A percentile compares a stretch with the other conserved stretches of the same genome.
Conservation (phyloP, 805 yeast species). For the Pichia heedii region DNA sequence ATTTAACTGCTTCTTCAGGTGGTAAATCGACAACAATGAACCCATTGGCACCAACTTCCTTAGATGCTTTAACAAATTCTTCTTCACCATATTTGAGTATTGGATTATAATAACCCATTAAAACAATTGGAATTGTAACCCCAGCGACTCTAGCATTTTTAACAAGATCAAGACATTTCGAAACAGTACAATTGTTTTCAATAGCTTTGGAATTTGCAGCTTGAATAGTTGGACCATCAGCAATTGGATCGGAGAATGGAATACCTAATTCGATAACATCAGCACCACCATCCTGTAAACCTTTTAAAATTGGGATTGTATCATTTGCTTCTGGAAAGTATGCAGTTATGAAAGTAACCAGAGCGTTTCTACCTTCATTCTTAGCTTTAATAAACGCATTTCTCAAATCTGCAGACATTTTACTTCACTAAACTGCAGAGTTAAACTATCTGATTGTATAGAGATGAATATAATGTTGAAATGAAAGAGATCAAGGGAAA, state of each 20-base stretch:
- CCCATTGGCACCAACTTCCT: constrained; percentile 88
- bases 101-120: constrained; percentile 99
- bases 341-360: constrained; percentile 89
- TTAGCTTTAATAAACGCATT: constrained; percentile 27
- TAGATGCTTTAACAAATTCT: constrained; percentile 67
- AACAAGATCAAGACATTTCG: constrained; percentile 61
- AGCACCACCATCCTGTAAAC: constrained; percentile 91
- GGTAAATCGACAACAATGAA: constrained; percentile 93
- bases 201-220: constrained; percentile 77
- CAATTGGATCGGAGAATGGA: constrained; percentile 97
- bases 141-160: constrained; percentile 71
- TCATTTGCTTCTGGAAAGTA: constrained; percentile 87
- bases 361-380: constrained; percentile 59
- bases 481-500: too few species aligned
- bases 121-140: constrained; percentile 76
- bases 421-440: neutral
- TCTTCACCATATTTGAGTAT: constrained; percentile 84
- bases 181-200: constrained; percentile 70
- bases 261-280: constrained; percentile 92
- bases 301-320: constrained; percentile 76
- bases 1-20: constrained; percentile 91
- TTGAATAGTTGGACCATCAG: constrained; percentile 97
- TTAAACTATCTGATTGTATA: too few species aligned
- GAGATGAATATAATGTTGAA: neutral
- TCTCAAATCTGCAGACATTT: constrained; percentile 27